phyloP scores from a whole-genome alignment of 1,284 basidiomycete genomes.

The Pyrrhoderma lamaoense region DNA sequence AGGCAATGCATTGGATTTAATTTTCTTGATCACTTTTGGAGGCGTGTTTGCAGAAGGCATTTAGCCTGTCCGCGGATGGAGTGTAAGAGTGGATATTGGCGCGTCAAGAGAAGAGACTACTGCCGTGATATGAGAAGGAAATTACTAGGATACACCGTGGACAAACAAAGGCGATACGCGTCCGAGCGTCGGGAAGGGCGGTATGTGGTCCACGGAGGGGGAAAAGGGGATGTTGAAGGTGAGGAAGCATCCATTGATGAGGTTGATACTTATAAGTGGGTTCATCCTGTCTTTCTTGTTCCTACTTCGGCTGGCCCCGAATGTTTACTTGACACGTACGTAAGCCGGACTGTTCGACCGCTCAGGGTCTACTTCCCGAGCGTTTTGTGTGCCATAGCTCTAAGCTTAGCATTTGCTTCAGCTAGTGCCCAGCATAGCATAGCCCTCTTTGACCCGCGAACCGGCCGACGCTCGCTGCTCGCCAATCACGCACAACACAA shows the following conservation, averaged over 20 bases:
- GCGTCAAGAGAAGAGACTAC: neutral
- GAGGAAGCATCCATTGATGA: constrained; percentile 1
- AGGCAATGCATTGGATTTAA: constrained; percentile 2
- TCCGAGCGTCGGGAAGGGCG: neutral
- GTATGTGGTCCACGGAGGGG: neutral
- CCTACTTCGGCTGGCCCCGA: too few relatives aligned
- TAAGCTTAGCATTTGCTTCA: too few relatives aligned
- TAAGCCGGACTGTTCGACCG: too few relatives aligned
- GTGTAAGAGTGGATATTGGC: neutral
- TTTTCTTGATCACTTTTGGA: constrained; percentile 1
- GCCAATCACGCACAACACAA: too few relatives aligned
- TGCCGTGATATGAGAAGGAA: neutral
- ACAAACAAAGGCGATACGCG: neutral
- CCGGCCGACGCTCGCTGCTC: too few relatives aligned
- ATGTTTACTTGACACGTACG: too few relatives aligned
- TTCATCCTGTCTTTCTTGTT: too few relatives aligned
- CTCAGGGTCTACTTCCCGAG: too few relatives aligned
- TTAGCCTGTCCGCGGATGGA: too few relatives aligned
- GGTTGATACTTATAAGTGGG: neutral
- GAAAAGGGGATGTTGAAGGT: neutral
- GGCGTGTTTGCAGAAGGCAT: constrained; percentile 2
- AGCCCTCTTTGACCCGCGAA: too few relatives aligned
- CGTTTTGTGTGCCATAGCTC: too few relatives aligned
- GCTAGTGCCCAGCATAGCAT: too few relatives aligned
- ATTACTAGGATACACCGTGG: neutral